These are phyloP conservation scores for Hericium coralloides DNA, from an alignment of 768 basidiomycete species.

Conservation along the genomic window DNA sequence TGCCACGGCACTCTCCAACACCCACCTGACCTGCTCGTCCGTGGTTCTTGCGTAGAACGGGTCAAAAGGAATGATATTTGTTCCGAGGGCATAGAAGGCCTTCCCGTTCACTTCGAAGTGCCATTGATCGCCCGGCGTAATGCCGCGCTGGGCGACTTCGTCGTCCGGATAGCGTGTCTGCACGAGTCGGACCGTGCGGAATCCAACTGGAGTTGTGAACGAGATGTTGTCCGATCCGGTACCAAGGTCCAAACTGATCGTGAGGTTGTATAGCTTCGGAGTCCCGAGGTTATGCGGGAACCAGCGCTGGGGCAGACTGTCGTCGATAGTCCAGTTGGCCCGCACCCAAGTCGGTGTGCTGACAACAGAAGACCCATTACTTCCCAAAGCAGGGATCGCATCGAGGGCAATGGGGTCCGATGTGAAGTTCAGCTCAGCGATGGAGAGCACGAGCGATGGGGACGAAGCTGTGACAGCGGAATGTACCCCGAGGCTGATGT, in stretches of 20 bases:
- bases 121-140: constrained; percentile 53
- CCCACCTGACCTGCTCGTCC: constrained; percentile 42
- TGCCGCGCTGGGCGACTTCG: constrained; percentile 36
- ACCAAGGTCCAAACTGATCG: constrained; percentile 28
- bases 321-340: constrained; percentile 37
- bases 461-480: constrained; percentile 27
- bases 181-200: constrained; percentile 48
- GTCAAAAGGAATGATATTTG: constrained; percentile 55
- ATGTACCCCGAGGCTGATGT: constrained; percentile 41
- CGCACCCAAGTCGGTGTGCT: constrained; percentile 31
- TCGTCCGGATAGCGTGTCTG: constrained; percentile 38
- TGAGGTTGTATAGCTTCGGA: constrained; percentile 46
- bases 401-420: constrained; percentile 25
- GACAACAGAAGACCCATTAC: not conserved
- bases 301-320: constrained; percentile 41
- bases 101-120: constrained; percentile 53
- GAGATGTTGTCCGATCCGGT: constrained; percentile 11
- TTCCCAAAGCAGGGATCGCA: constrained; percentile 18
- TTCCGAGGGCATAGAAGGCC: constrained; percentile 45
- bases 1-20: constrained; percentile 43
- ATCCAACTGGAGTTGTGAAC: constrained; percentile 41
- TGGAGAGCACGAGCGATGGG: constrained; percentile 32
- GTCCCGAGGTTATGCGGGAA: constrained; percentile 46
- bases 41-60: constrained; percentile 46
- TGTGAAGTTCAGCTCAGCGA: constrained; percentile 37